Conservation (phyloP, 768 basidiomycete genomes). For the Pleurotus pulmonarius region DNA sequence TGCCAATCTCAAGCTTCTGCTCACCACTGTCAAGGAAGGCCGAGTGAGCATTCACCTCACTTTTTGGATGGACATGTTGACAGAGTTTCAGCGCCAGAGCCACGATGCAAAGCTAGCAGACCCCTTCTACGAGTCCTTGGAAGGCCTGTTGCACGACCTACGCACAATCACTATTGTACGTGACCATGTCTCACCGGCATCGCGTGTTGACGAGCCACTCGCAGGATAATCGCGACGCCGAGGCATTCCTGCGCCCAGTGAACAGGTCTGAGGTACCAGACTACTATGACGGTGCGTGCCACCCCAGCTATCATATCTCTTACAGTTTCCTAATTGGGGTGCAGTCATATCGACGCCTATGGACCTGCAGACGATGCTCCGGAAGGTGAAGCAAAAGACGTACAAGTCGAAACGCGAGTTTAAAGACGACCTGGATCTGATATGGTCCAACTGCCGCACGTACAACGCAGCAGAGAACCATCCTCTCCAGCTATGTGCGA, state of each 20-base stretch:
- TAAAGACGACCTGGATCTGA: constrained; percentile 89
- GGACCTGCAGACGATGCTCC: constrained; percentile 91
- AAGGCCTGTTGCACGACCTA: constrained; percentile 83
- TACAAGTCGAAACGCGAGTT: constrained; percentile 96
- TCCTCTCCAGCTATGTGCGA: constrained; percentile 79
- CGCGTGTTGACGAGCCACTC: no score
- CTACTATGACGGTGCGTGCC: constrained; percentile 79
- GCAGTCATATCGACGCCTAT: constrained; percentile 92
- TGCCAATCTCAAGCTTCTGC: constrained; percentile 74
- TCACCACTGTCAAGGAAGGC: constrained; percentile 83
- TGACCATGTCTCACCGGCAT: constrained; percentile 10
- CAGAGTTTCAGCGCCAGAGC: constrained; percentile 29
- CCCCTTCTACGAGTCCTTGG: constrained; percentile 91
- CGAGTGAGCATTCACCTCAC: constrained; percentile 54
- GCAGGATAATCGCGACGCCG: constrained; percentile 85
- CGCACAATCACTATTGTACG: constrained; percentile 69
- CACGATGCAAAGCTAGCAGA: constrained; percentile 75
- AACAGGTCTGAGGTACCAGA: constrained; percentile 87
- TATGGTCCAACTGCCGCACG: constrained; percentile 92
- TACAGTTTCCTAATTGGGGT: constrained; percentile 9
- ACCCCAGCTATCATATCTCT: neutral
- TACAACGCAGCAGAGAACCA: constrained; percentile 93
- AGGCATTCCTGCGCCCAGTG: constrained; percentile 92
- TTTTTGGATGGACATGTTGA: neutral
- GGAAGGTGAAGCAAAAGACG: constrained; percentile 86